Evolutionary conservation across 2,329 filamentous ascomycete genomes (phyloP).

Genomic region (Escovopsis sp.): DNA sequence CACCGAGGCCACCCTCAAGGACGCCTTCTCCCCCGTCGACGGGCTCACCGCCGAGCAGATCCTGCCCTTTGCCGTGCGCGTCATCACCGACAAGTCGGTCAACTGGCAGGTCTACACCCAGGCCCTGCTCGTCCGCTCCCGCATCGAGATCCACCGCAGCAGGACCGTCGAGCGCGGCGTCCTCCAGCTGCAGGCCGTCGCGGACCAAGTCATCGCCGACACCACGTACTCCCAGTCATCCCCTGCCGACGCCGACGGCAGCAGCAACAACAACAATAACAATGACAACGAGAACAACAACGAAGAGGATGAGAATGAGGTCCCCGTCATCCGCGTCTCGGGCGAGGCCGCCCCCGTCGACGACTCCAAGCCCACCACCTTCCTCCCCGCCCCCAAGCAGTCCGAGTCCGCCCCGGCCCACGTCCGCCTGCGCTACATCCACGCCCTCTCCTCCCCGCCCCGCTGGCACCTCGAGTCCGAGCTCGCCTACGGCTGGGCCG

Average conservation of each 20-base stretch:
- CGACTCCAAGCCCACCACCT: slow-evolving; percentile 48
- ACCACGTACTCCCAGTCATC: slow-evolving; percentile 33
- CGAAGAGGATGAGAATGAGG: slow-evolving; percentile 11
- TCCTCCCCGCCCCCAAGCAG: slow-evolving; percentile 62
- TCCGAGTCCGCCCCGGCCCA: slow-evolving; percentile 65
- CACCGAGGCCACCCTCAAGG: slow-evolving; percentile 76
- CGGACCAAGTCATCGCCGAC: slow-evolving; percentile 88
- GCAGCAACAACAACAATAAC: no score
- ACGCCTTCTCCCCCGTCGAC: slow-evolving; percentile 70
- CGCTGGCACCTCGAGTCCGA: slow-evolving; percentile 93
- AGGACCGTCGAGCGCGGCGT: slow-evolving; percentile 81
- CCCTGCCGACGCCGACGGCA: no score
- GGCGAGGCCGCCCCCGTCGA: slow-evolving; percentile 10
- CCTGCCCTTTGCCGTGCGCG: slow-evolving; percentile 75
- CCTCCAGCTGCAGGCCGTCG: slow-evolving; percentile 83
- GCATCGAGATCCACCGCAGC: slow-evolving; percentile 78
- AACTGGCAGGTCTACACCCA: slow-evolving; percentile 99
- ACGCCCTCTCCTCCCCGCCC: slow-evolving; percentile 69
- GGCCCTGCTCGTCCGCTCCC: slow-evolving; percentile 72
- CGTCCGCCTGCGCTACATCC: slow-evolving; percentile 69
- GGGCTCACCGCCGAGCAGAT: slow-evolving; percentile 88
- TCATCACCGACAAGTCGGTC: slow-evolving; percentile 73
- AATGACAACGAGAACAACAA: no score
- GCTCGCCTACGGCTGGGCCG: slow-evolving; percentile 82
- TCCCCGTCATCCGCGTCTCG: slow-evolving; percentile 33